Evolutionary conservation across 352 stramenopile genomes (phyloP).

Genomic region (Phytopythium aichiense): DNA sequence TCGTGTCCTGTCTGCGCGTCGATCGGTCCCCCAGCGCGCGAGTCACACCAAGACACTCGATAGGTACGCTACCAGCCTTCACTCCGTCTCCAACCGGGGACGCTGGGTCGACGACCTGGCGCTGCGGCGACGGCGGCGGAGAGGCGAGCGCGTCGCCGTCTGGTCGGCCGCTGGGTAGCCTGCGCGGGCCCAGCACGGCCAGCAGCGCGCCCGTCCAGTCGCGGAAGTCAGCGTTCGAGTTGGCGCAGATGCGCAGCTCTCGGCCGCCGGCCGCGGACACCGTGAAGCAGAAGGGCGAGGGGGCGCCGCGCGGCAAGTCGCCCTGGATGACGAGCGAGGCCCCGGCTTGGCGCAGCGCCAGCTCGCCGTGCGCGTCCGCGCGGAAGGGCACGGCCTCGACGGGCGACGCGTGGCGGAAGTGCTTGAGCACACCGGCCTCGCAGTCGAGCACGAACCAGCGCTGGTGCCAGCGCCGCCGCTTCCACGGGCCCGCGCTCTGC

Average conservation of each 20-base stretch:
- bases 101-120: not conserved
- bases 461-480: conserved; percentile 76
- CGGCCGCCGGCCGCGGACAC: conserved; percentile 31
- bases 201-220: conserved; percentile 77
- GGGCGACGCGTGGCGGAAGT: conserved; percentile 68
- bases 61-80: not conserved
- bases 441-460: conserved; percentile 76
- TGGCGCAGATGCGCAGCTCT: conserved; percentile 56
- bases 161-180: conserved; percentile 2
- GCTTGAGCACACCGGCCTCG: conserved; percentile 57
- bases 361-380: conserved; percentile 51
- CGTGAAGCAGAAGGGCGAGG: conserved; percentile 80
- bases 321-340: conserved; percentile 69
- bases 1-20: conserved; percentile 8
- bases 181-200: conserved; percentile 48
- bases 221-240: conserved; percentile 65
- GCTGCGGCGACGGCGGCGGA: conserved; percentile 3
- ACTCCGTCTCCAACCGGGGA: not conserved
- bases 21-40: not conserved
- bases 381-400: conserved; percentile 45
- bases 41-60: not conserved
- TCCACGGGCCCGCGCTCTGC: conserved; percentile 77
- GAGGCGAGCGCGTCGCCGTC: not conserved
- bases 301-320: conserved; percentile 58
- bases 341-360: conserved; percentile 38